A percentile compares a stretch with the other conserved stretches of the same genome.
phyloP scores from a whole-genome alignment of 2,329 filamentous ascomycete species.

The Rutstroemia sydowiana region DNA sequence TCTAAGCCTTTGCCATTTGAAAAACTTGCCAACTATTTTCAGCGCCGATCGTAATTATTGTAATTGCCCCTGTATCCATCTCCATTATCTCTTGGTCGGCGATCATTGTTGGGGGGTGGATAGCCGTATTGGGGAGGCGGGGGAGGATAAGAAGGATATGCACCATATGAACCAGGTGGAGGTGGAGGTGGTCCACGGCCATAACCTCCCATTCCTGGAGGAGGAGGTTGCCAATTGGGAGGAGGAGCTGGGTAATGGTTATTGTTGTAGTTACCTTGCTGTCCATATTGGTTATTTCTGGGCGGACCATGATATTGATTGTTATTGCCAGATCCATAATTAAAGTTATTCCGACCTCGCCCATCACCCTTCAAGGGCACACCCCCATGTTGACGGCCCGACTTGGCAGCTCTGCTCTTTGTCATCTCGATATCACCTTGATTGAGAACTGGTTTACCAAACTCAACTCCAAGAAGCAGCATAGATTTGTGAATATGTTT shows the following conservation, averaged over 20 bases:
- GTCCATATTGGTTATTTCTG: constrained; percentile 7
- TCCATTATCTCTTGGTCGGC: constrained; percentile 9
- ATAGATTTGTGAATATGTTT: constrained; percentile 82
- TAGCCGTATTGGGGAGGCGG: constrained; percentile 19
- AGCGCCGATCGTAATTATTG: constrained; percentile 7
- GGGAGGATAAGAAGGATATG: constrained; percentile 11
- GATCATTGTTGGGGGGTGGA: constrained; percentile 14
- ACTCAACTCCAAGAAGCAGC: constrained; percentile 75
- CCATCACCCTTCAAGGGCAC: constrained; percentile 49
- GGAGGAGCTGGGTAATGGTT: constrained; percentile 23
- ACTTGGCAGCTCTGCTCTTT: constrained; percentile 55
- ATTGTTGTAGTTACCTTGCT: constrained; percentile 17
- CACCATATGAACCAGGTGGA: constrained; percentile 30
- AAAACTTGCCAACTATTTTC: background rate
- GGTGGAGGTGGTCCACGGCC: constrained; percentile 40
- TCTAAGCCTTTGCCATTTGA: too few relatives aligned
- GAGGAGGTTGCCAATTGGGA: constrained; percentile 37
- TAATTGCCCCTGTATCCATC: constrained; percentile 11
- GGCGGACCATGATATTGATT: constrained; percentile 14
- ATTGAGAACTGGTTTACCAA: constrained; percentile 65
- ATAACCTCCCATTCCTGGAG: constrained; percentile 39
- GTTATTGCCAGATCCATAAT: constrained; percentile 38
- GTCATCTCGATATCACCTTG: constrained; percentile 68
- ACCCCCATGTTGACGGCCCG: constrained; percentile 64
- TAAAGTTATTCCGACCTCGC: constrained; percentile 43